Percentiles rank a stretch among this genome's conserved stretches.
Evolutionary conservation across 306 rosid genomes (phyloP).

Genomic region (Acacia crassicarpa): DNA sequence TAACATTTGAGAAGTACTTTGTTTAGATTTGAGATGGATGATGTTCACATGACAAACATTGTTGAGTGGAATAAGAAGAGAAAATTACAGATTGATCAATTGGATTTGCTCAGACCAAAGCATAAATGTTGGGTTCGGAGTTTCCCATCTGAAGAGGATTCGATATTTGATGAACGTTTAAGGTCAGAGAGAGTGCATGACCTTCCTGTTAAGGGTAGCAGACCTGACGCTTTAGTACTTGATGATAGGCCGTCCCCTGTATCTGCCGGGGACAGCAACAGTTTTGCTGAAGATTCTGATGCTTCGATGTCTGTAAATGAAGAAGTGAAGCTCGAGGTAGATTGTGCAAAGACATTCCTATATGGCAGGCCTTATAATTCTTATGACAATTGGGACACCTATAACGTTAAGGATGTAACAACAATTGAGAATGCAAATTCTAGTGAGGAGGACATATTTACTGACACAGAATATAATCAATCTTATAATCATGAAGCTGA

Average conservation of each 20-base stretch:
- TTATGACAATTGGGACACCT: conserved; percentile 20
- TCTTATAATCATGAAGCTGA: conserved; percentile 14
- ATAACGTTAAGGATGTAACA: conserved; percentile 17
- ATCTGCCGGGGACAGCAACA: conserved; percentile 62
- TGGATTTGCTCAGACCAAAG: conserved; percentile 61
- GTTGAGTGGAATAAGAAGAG: conserved; percentile 63
- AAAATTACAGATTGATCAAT: conserved; percentile 56
- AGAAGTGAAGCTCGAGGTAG: conserved; percentile 45
- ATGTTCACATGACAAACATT: conserved; percentile 15
- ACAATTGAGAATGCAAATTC: conserved; percentile 33
- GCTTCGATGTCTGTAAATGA: conserved; percentile 47
- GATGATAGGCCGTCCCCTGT: conserved; percentile 39
- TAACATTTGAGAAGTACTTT: neutral
- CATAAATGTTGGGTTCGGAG: conserved; percentile 51
- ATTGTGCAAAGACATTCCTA: conserved; percentile 28
- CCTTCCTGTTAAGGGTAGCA: conserved; percentile 4
- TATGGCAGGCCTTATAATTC: conserved; percentile 28
- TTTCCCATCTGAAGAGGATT: conserved; percentile 34
- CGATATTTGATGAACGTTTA: conserved; percentile 33
- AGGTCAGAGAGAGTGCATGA: conserved; percentile 30
- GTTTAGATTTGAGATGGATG: conserved; percentile 43
- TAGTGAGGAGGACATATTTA: conserved; percentile 27
- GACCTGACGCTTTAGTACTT: neutral
- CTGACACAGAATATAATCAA: conserved; percentile 15
- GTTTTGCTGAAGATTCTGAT: conserved; percentile 47